Evolutionary conservation across 179 eudicot species (phyloP).

Genomic region (Monotropa hypopitys): DNA sequence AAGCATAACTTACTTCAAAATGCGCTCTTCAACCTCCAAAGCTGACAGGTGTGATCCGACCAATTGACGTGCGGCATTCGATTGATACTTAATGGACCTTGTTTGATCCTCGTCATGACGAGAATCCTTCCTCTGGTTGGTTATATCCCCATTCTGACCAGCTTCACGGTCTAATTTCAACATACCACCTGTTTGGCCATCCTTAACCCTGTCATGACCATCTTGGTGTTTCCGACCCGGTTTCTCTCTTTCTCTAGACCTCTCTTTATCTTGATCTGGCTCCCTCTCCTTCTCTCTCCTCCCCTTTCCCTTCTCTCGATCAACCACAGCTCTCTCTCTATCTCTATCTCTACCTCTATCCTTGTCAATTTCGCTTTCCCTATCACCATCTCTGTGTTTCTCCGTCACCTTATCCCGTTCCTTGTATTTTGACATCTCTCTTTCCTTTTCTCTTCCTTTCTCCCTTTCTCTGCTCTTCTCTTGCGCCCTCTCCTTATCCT

Average conservation of each 20-base stretch:
- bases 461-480: constrained; percentile 25
- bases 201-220: constrained; percentile 38
- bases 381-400: constrained; percentile 26
- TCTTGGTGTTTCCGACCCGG: constrained; percentile 42
- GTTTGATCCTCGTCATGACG: constrained; percentile 23
- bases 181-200: constrained; percentile 30
- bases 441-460: constrained; percentile 36
- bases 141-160: constrained; percentile 23
- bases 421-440: constrained; percentile 7
- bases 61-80: constrained; percentile 18
- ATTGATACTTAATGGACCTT: constrained; percentile 23
- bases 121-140: constrained; percentile 19
- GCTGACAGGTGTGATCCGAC: constrained; percentile 24
- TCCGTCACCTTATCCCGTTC: constrained; percentile 33
- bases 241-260: constrained; percentile 38
- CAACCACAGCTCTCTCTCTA: constrained; percentile 25
- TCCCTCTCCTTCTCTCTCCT: constrained; percentile 49
- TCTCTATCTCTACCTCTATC: constrained; percentile 37
- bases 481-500: constrained; percentile 27
- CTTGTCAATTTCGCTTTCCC: constrained; percentile 28
- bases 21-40: constrained; percentile 49
- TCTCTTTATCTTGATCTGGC: constrained; percentile 20
- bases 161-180: constrained; percentile 23
- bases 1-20: constrained; percentile 42
- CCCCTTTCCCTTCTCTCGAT: constrained; percentile 19